These are phyloP conservation scores for Bacidia rubella DNA, from an alignment of 495 filamentous ascomycete species.

Conservation along the genomic window DNA sequence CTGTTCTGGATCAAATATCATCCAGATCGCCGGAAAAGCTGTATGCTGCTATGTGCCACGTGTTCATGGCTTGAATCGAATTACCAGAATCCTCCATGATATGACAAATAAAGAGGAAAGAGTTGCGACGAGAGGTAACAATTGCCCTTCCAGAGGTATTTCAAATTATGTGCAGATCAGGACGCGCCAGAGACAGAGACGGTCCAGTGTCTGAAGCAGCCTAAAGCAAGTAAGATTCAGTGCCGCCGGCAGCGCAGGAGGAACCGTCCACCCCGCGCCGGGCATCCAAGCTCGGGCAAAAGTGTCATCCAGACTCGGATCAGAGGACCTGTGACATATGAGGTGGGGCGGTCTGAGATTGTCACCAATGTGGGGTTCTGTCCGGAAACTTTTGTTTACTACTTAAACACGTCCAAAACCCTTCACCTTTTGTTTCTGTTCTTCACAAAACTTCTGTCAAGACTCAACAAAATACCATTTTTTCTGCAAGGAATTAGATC, in stretches of 20 bases:
- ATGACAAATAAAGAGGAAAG: not conserved
- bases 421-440: too few relatives aligned
- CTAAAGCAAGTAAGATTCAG: too few relatives aligned
- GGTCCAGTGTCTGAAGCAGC: too few relatives aligned
- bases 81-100: too few relatives aligned
- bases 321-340: not conserved
- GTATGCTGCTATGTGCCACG: not conserved
- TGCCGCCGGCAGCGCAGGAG: not conserved
- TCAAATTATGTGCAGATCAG: not conserved
- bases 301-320: not conserved
- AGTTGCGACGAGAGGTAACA: not conserved
- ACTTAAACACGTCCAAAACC: too few relatives aligned
- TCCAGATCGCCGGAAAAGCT: not conserved
- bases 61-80: not conserved
- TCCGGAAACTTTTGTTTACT: too few relatives aligned
- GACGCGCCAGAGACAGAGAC: too few relatives aligned
- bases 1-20: too few relatives aligned
- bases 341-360: not conserved
- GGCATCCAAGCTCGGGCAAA: not conserved
- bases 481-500: too few relatives aligned
- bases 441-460: too few relatives aligned
- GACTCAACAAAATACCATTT: too few relatives aligned
- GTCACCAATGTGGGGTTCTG: too few relatives aligned
- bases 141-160: not conserved
- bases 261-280: not conserved